A percentile compares a stretch with the other conserved stretches of the same genome.
phyloP scores from a whole-genome alignment of 495 filamentous ascomycete genomes.

The Penicillium flavigenum region DNA sequence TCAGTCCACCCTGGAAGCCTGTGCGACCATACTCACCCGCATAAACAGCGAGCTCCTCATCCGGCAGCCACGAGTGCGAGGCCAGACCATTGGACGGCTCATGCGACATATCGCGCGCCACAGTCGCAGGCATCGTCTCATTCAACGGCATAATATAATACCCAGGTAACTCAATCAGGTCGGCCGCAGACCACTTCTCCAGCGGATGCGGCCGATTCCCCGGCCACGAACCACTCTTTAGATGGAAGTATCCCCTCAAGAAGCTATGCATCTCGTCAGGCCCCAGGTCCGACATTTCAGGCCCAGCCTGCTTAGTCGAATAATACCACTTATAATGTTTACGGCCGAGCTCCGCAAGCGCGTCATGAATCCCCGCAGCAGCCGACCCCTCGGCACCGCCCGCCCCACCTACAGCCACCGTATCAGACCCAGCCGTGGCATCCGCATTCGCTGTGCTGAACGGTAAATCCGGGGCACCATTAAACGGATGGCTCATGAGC shows the following conservation, averaged over 20 bases:
- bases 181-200: constrained; percentile 52
- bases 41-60: constrained; percentile 59
- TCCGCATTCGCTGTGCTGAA: constrained; percentile 47
- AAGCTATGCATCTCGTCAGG: constrained; percentile 55
- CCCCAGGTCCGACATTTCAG: constrained; percentile 55
- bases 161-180: constrained; percentile 58
- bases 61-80: constrained; percentile 52
- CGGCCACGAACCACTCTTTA: constrained; percentile 63
- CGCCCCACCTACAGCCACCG: constrained; percentile 13
- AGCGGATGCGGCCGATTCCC: constrained; percentile 55
- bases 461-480: constrained; percentile 47
- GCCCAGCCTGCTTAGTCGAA: constrained; percentile 53
- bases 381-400: constrained; percentile 33
- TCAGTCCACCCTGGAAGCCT: constrained; percentile 69
- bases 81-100: constrained; percentile 38
- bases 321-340: constrained; percentile 76
- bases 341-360: constrained; percentile 51
- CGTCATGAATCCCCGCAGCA: constrained; percentile 46
- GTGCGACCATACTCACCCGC: constrained; percentile 59
- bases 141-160: constrained; percentile 68
- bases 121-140: constrained; percentile 55
- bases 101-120: constrained; percentile 51
- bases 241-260: constrained; percentile 64
- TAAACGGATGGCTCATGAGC: constrained; percentile 59
- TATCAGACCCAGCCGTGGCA: not conserved